phyloP scores from a whole-genome alignment of 768 basidiomycete genomes.

The Phylloporus scabripes region DNA sequence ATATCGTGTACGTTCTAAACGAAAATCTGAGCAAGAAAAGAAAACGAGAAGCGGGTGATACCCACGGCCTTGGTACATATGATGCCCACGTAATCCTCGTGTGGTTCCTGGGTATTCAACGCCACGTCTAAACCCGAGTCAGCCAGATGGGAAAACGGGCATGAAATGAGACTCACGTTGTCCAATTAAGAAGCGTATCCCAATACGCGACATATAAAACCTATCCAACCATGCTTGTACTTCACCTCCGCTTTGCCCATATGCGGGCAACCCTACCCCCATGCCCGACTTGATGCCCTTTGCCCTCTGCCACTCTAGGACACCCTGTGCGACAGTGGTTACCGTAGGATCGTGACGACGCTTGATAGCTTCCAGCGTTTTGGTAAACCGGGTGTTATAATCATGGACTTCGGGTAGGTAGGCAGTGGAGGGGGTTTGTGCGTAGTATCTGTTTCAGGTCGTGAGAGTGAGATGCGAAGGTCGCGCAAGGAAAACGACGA shows the following conservation, averaged over 20 bases:
- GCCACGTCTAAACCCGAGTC: conserved; percentile 68
- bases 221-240: conserved; percentile 96
- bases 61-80: conserved; percentile 88
- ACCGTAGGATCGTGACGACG: conserved; percentile 95
- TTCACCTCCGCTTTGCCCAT: conserved; percentile 71
- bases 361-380: conserved; percentile 83
- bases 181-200: conserved; percentile 94
- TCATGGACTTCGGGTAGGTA: conserved; percentile 95
- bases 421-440: conserved; percentile 57
- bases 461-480: conserved; percentile 1
- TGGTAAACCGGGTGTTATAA: conserved; percentile 90
- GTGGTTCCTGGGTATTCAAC: conserved; percentile 85
- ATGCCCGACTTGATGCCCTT: conserved; percentile 27
- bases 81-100: conserved; percentile 92
- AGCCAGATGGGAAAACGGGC: not conserved
- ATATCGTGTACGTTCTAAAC: conserved; percentile 89
- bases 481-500: conserved; percentile 8
- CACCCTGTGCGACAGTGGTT: conserved; percentile 93
- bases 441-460: conserved; percentile 64
- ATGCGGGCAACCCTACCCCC: conserved; percentile 22
- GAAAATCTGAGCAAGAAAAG: not conserved
- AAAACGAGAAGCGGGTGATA: conserved; percentile 10
- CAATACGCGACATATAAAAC: conserved; percentile 94
- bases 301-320: conserved; percentile 88
- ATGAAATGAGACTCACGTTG: conserved; percentile 57